These are phyloP conservation scores for Phialophora expanda DNA, from an alignment of 2,329 filamentous ascomycete genomes.

Conservation along the genomic window DNA sequence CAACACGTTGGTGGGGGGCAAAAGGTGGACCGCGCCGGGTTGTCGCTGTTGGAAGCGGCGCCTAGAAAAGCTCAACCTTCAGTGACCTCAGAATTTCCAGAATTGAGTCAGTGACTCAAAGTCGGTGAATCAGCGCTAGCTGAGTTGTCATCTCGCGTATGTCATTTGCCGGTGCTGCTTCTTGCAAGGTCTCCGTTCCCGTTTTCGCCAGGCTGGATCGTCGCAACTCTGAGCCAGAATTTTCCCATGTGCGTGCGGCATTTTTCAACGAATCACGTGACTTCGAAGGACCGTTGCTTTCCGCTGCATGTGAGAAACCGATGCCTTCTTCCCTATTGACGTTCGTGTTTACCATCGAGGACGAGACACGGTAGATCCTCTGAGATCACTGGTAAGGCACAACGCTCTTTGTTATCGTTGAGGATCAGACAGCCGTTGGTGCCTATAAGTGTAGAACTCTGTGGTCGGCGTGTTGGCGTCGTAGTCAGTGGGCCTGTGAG, in stretches of 20 bases:
- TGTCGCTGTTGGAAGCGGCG: slow-evolving; percentile 5
- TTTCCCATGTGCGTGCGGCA: slow-evolving; percentile 16
- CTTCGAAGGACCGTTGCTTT: neutral
- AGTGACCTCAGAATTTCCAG: slow-evolving; percentile 16
- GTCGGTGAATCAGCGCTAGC: slow-evolving; percentile 29
- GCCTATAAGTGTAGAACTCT: slow-evolving; percentile 43
- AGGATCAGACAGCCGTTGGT: neutral
- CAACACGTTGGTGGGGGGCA: slow-evolving; percentile 33
- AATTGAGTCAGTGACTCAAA: slow-evolving; percentile 14
- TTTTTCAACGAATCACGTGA: slow-evolving; percentile 18
- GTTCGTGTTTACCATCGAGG: neutral
- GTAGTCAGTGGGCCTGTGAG: slow-evolving; percentile 42
- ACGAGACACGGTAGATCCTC: neutral
- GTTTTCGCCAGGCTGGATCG: slow-evolving; percentile 2
- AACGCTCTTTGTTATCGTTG: neutral
- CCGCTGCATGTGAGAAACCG: neutral
- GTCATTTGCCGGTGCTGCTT: slow-evolving; percentile 14
- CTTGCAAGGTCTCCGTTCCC: neutral
- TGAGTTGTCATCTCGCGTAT: slow-evolving; percentile 19
- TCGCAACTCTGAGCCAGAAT: slow-evolving; percentile 1
- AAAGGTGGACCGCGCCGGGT: slow-evolving; percentile 14
- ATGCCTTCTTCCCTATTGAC: neutral
- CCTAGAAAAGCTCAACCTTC: neutral
- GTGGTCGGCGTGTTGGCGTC: slow-evolving; percentile 46
- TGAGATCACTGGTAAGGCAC: neutral